Evolutionary conservation across 208 protist genomes (phyloP).

Genomic region (Leptomonas pyrrhocoris): DNA sequence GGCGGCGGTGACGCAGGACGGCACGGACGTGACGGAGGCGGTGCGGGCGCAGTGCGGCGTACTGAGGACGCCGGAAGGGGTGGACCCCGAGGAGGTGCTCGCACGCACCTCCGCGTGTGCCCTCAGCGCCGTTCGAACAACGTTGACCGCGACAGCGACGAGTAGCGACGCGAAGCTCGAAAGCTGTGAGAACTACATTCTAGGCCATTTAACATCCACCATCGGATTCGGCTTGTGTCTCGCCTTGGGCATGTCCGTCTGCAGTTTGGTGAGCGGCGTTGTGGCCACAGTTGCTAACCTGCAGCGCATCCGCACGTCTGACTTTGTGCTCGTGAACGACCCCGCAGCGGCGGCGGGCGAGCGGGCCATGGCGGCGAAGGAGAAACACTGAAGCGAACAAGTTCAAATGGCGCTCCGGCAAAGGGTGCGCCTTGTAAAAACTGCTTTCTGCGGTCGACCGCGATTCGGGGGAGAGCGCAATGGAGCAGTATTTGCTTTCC

Average conservation of each 20-base stretch:
- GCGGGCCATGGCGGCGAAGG: neutral
- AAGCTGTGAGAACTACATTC: slow-evolving; percentile 27
- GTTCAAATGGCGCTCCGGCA: neutral
- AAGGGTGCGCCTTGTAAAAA: neutral
- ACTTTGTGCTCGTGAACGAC: slow-evolving; percentile 17
- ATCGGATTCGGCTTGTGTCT: slow-evolving; percentile 24
- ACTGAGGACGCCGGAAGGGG: neutral
- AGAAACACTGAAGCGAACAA: neutral
- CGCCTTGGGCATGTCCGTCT: slow-evolving; percentile 25
- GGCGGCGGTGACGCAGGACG: slow-evolving; percentile 10
- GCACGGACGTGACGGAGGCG: slow-evolving; percentile 1
- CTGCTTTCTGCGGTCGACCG: too few species aligned
- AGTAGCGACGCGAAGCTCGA: neutral
- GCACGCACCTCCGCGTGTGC: slow-evolving; percentile 7
- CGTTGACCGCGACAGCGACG: neutral
- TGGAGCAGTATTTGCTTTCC: neutral
- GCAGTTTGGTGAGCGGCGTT: slow-evolving; percentile 23
- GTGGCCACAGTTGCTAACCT: slow-evolving; percentile 5
- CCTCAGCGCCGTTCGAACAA: too few species aligned
- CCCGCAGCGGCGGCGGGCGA: neutral
- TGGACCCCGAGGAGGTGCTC: neutral
- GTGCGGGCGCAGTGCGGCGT: slow-evolving; percentile 15
- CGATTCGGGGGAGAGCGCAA: too few species aligned
- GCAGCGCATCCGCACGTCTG: slow-evolving; percentile 20
- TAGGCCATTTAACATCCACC: slow-evolving; percentile 26